Conservation (phyloP, 2,329 filamentous ascomycete genomes). For the Aspergillus quadricinctus region DNA sequence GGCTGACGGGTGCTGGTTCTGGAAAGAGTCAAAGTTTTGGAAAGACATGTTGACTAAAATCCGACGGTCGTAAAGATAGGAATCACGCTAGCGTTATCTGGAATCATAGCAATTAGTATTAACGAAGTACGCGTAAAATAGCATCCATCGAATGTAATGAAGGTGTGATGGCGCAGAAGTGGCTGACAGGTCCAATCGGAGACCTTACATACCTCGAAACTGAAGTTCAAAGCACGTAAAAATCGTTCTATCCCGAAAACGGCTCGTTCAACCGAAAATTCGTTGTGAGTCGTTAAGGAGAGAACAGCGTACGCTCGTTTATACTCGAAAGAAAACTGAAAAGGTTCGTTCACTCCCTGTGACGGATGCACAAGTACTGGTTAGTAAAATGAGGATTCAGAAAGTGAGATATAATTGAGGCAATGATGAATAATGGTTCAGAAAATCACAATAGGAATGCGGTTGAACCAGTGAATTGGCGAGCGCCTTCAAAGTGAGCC, state of each 20-base stretch:
- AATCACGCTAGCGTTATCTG: conserved; percentile 14
- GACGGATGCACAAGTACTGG: not conserved
- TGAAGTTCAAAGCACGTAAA: conserved; percentile 15
- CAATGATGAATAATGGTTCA: not conserved
- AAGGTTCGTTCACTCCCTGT: conserved; percentile 25
- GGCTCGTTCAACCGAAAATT: conserved; percentile 33
- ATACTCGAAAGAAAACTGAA: conserved; percentile 28
- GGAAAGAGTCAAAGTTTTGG: conserved; percentile 61
- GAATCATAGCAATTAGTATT: not conserved
- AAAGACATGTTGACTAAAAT: conserved; percentile 56
- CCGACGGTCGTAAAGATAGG: conserved; percentile 16
- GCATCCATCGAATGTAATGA: not conserved
- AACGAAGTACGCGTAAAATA: not conserved
- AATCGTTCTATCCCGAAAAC: conserved; percentile 28
- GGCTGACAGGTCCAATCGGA: not conserved
- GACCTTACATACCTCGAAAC: conserved; percentile 18
- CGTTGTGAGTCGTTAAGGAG: conserved; percentile 40
- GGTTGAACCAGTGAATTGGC: not conserved
- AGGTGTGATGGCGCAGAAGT: not conserved
- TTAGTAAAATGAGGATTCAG: conserved; percentile 10
- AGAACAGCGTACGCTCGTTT: conserved; percentile 33
- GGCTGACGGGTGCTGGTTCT: conserved; percentile 56
- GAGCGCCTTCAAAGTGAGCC: not conserved
- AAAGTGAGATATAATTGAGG: not conserved
- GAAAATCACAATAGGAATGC: not conserved